Evolutionary conservation across 2,329 filamentous ascomycete genomes (phyloP).

Genomic region (Xylaria sp.): DNA sequence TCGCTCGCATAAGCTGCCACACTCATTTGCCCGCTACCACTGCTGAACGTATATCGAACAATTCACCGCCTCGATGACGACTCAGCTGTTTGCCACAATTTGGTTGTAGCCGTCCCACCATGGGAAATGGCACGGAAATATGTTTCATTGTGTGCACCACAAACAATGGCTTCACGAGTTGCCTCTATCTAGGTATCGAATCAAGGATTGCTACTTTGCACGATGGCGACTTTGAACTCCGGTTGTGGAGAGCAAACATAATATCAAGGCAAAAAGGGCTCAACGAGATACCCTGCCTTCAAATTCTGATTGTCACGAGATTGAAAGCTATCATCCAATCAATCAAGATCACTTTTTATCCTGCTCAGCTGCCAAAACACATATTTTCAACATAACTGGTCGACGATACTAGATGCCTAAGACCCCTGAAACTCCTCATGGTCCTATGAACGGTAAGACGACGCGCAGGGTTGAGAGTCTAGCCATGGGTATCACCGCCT

Average conservation of each 20-base stretch:
- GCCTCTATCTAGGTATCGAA: background rate
- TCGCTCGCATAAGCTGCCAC: background rate
- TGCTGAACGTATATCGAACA: background rate
- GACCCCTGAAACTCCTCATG: background rate
- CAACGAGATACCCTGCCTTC: background rate
- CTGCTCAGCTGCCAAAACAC: background rate
- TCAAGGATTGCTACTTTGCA: background rate
- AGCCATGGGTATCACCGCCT: background rate
- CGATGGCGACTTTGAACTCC: background rate
- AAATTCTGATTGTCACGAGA: background rate
- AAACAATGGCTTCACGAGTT: background rate
- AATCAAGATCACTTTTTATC: background rate
- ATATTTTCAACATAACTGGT: background rate
- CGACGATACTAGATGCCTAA: background rate
- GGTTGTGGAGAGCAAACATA: background rate
- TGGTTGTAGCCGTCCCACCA: background rate
- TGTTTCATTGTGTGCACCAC: background rate
- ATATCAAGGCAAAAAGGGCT: background rate
- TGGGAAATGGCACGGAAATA: background rate
- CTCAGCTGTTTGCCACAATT: background rate
- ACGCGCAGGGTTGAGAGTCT: background rate
- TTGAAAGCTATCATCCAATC: background rate
- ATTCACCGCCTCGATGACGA: slow-evolving; percentile 14
- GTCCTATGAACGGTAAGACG: background rate
- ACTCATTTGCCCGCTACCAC: background rate